phyloP scores from a whole-genome alignment of 176 grass and related monocot genomes.

The Thinopyrum elongatum region DNA sequence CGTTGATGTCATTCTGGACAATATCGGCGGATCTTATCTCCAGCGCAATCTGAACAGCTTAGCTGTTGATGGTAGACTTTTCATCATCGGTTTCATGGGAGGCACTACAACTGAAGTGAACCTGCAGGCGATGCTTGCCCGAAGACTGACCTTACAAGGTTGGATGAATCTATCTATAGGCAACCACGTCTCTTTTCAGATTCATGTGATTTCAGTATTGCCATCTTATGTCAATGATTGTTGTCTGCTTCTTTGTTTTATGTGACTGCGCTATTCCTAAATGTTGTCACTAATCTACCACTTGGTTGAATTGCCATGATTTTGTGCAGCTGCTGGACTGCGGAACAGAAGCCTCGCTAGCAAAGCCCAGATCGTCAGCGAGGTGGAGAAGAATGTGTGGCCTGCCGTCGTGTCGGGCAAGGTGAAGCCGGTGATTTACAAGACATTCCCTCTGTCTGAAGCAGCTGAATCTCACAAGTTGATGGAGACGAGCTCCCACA shows the following conservation, averaged over 20 bases:
- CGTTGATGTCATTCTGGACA: constrained; percentile 93
- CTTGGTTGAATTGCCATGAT: neutral
- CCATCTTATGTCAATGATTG: neutral
- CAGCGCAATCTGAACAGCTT: constrained; percentile 76
- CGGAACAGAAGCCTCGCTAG: constrained; percentile 46
- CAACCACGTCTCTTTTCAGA: neutral
- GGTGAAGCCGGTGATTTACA: constrained; percentile 82
- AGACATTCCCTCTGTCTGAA: constrained; percentile 65
- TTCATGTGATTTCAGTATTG: neutral
- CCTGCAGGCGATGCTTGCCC: constrained; percentile 54
- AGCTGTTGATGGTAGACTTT: constrained; percentile 76
- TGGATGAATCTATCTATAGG: neutral
- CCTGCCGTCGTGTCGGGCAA: constrained; percentile 55
- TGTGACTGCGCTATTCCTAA: neutral
- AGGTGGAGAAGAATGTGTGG: constrained; percentile 92
- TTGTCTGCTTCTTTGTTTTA: neutral
- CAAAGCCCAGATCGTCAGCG: constrained; percentile 71
- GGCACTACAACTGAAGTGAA: constrained; percentile 57
- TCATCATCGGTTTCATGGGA: constrained; percentile 86
- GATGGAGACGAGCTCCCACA: constrained; percentile 76
- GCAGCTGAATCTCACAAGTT: constrained; percentile 75
- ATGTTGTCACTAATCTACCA: neutral
- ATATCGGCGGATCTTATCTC: constrained; percentile 63
- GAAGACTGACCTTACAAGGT: constrained; percentile 79
- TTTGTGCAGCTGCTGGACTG: constrained; percentile 63